phyloP scores from a whole-genome alignment of 1,284 basidiomycete genomes.

The Lignosus rhinocerotis region DNA sequence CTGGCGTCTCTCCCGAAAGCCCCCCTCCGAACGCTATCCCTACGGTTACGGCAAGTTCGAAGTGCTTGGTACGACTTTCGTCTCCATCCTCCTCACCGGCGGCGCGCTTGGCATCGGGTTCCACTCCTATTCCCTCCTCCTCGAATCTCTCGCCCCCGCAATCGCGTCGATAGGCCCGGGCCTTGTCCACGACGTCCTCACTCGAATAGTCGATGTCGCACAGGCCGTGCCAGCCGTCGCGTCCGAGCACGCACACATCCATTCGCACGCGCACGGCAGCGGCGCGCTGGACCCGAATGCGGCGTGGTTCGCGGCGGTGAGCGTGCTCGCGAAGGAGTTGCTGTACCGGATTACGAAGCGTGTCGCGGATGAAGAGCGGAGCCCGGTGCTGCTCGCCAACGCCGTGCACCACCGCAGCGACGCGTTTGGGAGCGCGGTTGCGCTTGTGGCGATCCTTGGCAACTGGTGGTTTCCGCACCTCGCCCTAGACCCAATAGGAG shows the following conservation, averaged over 20 bases:
- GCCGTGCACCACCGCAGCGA: conserved; percentile 95
- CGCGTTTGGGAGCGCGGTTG: conserved; percentile 87
- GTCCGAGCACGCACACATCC: conserved; percentile 53
- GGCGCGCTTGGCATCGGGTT: conserved; percentile 92
- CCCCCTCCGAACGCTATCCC: conserved; percentile 78
- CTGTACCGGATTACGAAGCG: conserved; percentile 85
- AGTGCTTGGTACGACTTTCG: conserved; percentile 85
- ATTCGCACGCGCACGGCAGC: conserved; percentile 52
- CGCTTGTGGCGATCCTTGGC: conserved; percentile 87
- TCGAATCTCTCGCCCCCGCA: conserved; percentile 66
- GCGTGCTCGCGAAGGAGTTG: conserved; percentile 89
- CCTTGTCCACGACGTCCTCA: conserved; percentile 58
- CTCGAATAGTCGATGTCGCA: conserved; percentile 55
- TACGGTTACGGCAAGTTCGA: conserved; percentile 95
- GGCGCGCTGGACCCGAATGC: conserved; percentile 88
- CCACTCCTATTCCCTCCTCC: conserved; percentile 85
- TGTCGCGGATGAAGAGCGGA: conserved; percentile 89
- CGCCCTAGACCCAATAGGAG: conserved; percentile 93
- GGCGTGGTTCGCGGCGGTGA: conserved; percentile 90
- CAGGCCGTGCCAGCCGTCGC: conserved; percentile 48
- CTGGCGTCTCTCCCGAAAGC: conserved; percentile 85
- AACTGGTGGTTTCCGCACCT: conserved; percentile 83
- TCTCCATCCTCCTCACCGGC: conserved; percentile 80
- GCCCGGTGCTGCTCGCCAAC: conserved; percentile 89
- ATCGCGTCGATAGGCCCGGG: conserved; percentile 58